These are phyloP conservation scores for Atkinsonella hypoxylon DNA, from an alignment of 2,329 filamentous ascomycete genomes.

Conservation along the genomic window DNA sequence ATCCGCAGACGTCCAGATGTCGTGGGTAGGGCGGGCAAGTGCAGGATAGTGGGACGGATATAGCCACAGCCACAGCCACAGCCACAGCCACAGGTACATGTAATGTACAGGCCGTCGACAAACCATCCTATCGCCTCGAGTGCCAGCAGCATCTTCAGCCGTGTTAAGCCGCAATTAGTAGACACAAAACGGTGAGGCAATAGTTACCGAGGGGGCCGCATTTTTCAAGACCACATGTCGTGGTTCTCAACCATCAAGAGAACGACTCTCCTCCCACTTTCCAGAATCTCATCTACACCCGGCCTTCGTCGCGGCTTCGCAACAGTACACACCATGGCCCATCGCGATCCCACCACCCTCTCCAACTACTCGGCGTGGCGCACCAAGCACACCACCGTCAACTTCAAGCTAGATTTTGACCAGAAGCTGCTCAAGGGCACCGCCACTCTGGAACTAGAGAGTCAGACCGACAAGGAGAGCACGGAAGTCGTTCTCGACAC, in stretches of 20 bases:
- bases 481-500: conserved; percentile 78
- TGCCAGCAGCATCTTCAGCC: neutral
- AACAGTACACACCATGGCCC: conserved; percentile 20
- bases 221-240: conserved; percentile 10
- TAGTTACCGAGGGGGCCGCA: neutral
- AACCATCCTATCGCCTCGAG: neutral
- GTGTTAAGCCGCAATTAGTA: neutral
- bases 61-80: too few species aligned
- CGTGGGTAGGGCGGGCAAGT: too few species aligned
- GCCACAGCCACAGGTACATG: too few species aligned
- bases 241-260: conserved; percentile 10
- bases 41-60: too few species aligned
- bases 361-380: conserved; percentile 85
- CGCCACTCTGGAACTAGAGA: conserved; percentile 66
- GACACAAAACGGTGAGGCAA: neutral
- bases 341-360: conserved; percentile 75
- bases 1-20: too few species aligned
- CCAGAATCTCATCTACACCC: neutral
- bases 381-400: conserved; percentile 71
- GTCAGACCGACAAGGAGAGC: conserved; percentile 59
- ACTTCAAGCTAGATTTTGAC: conserved; percentile 75
- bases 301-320: conserved; percentile 12
- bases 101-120: too few species aligned
- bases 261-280: conserved; percentile 4
- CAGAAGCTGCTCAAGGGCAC: conserved; percentile 64